Conservation (phyloP, 75 land plant genomes). For the Pseudotsuga menziesii region DNA sequence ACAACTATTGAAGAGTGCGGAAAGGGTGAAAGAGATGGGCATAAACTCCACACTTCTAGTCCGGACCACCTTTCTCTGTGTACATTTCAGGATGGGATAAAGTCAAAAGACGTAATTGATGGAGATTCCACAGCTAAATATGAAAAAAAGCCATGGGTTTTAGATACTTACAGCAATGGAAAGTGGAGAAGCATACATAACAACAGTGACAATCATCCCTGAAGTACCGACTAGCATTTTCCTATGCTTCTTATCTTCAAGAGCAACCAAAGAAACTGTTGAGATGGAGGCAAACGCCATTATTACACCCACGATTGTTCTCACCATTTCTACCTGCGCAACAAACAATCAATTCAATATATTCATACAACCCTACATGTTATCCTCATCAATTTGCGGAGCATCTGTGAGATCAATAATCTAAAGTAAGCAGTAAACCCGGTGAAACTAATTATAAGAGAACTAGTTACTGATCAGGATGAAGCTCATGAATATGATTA, state of each 20-base stretch:
- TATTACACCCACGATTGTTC: background rate
- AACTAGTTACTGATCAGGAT: no score
- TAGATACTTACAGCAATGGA: conserved; percentile 32
- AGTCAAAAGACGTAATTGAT: background rate
- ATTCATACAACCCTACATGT: no score
- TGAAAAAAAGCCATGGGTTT: background rate
- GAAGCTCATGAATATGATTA: no score
- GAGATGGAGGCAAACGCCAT: conserved; percentile 22
- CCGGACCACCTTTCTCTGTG: conserved; percentile 49
- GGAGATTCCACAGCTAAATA: background rate
- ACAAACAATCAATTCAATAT: no score
- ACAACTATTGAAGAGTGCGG: conserved; percentile 38
- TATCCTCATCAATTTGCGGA: no score
- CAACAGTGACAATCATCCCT: conserved; percentile 32
- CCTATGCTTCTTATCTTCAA: conserved; percentile 36
- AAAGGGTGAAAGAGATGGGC: conserved; percentile 65
- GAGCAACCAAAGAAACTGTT: conserved; percentile 15
- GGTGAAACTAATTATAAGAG: no score
- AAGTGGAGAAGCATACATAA: conserved; percentile 47
- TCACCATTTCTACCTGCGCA: no score
- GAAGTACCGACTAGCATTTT: conserved; percentile 38
- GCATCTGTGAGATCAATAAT: no score
- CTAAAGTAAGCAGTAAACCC: no score
- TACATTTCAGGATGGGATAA: background rate
- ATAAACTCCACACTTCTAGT: conserved; percentile 82